Conservation (phyloP, 2,329 filamentous ascomycete genomes). For the Penicillium rolfsii region DNA sequence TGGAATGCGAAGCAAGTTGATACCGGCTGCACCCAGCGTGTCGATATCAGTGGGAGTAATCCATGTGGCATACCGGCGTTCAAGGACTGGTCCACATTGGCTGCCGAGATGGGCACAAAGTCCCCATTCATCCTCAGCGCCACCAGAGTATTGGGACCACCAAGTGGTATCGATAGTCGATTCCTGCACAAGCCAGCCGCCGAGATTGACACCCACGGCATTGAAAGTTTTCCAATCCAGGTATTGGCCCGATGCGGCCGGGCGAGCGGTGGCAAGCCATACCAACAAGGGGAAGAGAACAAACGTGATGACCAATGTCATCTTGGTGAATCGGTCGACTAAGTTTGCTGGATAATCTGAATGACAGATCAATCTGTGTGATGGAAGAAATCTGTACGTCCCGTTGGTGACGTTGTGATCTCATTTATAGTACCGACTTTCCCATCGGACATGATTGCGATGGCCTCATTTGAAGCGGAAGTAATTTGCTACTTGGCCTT, state of each 20-base stretch:
- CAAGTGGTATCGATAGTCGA: constrained; percentile 22
- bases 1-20: background rate
- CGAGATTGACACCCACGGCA: constrained; percentile 27
- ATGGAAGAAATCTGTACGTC: background rate
- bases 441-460: background rate
- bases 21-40: constrained; percentile 2
- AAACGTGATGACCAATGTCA: background rate
- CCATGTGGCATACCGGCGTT: constrained; percentile 13
- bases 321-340: background rate
- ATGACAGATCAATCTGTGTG: background rate
- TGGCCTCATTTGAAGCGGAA: background rate
- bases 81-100: constrained; percentile 15
- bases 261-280: background rate
- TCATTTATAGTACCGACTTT: background rate
- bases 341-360: too few relatives aligned
- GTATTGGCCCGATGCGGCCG: constrained; percentile 6
- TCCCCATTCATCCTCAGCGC: constrained; percentile 29
- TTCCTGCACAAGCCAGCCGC: constrained; percentile 31
- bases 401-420: background rate
- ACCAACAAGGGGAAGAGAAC: background rate
- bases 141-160: constrained; percentile 22
- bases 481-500: background rate
- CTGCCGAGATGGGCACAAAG: constrained; percentile 9
- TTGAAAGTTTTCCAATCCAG: constrained; percentile 28
- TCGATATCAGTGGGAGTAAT: constrained; percentile 15